Evolutionary conservation across 2,329 filamentous ascomycete genomes (phyloP).

Genomic region (Acrocalymma vagum): DNA sequence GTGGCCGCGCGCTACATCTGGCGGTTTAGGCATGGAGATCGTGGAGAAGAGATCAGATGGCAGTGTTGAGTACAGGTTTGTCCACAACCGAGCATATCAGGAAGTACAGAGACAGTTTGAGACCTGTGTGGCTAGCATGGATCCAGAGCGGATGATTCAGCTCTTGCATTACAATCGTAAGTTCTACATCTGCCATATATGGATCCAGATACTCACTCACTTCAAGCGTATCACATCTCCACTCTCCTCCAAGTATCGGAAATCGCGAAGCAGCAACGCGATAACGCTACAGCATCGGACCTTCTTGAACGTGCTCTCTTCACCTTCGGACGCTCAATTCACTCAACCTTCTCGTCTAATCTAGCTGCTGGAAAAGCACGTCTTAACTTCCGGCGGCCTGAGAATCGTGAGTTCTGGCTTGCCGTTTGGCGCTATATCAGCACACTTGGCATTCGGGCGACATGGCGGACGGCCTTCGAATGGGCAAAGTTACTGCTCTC

Average conservation of each 20-base stretch:
- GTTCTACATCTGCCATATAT: slow-evolving; percentile 19
- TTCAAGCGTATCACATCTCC: slow-evolving; percentile 83
- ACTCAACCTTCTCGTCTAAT: slow-evolving; percentile 81
- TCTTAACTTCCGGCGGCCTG: slow-evolving; percentile 80
- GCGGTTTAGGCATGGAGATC: slow-evolving; percentile 84
- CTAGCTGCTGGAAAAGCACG: slow-evolving; percentile 81
- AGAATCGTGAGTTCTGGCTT: slow-evolving; percentile 93
- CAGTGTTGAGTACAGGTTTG: slow-evolving; percentile 77
- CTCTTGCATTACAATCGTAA: slow-evolving; percentile 73
- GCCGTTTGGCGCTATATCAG: slow-evolving; percentile 88
- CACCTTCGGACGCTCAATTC: slow-evolving; percentile 87
- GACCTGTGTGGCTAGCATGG: slow-evolving; percentile 79
- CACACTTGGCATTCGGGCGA: slow-evolving; percentile 88
- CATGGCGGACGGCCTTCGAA: slow-evolving; percentile 90
- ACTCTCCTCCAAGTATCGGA: slow-evolving; percentile 93
- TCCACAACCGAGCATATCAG: slow-evolving; percentile 79
- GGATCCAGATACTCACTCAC: slow-evolving; percentile 23
- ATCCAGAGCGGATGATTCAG: slow-evolving; percentile 82
- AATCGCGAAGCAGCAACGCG: slow-evolving; percentile 89
- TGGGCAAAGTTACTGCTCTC: slow-evolving; percentile 88
- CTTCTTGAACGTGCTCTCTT: slow-evolving; percentile 91
- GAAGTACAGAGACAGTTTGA: slow-evolving; percentile 80
- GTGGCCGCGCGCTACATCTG: slow-evolving; percentile 82
- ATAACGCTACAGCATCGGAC: slow-evolving; percentile 85
- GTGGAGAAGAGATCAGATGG: slow-evolving; percentile 65